These are phyloP conservation scores for Beauveria asiatica DNA, from an alignment of 2,329 filamentous ascomycete species.

Conservation along the genomic window DNA sequence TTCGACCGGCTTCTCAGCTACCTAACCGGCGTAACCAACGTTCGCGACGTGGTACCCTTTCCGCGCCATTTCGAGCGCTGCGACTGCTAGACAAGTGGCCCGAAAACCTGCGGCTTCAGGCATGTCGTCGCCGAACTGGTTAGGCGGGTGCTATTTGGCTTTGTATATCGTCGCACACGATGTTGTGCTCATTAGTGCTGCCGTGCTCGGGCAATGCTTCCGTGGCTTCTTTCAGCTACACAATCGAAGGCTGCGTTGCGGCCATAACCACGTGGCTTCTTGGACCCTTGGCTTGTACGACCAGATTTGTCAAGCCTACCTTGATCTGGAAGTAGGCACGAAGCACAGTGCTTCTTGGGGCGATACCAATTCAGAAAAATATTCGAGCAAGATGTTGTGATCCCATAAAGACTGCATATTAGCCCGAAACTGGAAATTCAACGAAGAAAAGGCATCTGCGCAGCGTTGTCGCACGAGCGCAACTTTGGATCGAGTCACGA, in stretches of 20 bases:
- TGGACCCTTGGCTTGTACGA: neutral
- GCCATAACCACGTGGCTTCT: neutral
- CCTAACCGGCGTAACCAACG: conserved; percentile 69
- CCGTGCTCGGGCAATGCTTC: neutral
- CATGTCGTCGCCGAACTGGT: neutral
- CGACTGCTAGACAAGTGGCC: conserved; percentile 37
- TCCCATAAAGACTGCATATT: no score
- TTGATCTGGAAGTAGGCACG: conserved; percentile 3
- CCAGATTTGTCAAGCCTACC: neutral
- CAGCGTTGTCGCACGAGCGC: neutral
- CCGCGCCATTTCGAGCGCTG: conserved; percentile 63
- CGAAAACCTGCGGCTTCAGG: neutral
- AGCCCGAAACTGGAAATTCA: neutral
- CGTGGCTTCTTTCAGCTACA: neutral
- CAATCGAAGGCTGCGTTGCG: neutral
- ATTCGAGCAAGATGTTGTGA: neutral
- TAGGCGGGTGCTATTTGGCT: neutral
- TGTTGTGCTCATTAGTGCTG: conserved; percentile 4
- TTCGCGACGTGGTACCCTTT: conserved; percentile 80
- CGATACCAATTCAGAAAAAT: no score
- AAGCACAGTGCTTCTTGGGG: neutral
- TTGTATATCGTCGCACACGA: neutral
- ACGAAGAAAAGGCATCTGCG: neutral
- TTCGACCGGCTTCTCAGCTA: conserved; percentile 84
- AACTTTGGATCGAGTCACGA: neutral